A percentile compares a stretch with the other conserved stretches of the same genome.
These are phyloP conservation scores for Dioscorea alata DNA, from an alignment of 106 monocot genomes.

Conservation along the genomic window DNA sequence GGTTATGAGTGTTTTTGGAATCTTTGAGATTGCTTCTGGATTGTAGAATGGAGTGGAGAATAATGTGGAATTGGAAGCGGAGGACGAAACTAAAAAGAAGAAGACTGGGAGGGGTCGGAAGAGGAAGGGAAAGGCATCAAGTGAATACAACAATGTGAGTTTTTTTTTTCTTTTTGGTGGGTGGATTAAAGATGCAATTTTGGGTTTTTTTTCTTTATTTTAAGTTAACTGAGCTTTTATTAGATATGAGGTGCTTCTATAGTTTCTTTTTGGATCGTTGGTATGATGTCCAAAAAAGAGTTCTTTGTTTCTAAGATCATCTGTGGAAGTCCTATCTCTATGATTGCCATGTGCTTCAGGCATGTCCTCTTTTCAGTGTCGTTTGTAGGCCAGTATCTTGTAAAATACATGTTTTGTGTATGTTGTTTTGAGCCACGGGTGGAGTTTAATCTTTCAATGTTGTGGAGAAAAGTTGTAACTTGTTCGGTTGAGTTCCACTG, in stretches of 20 bases:
- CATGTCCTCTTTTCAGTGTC: no score
- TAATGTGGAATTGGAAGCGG: constrained; percentile 23
- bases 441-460: no score
- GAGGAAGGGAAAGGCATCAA: constrained; percentile 43
- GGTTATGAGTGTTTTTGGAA: neutral
- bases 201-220: no score
- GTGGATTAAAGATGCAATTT: neutral
- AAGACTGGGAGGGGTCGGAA: constrained; percentile 56
- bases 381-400: no score
- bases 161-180: neutral
- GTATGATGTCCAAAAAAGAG: neutral
- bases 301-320: neutral
- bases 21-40: constrained; percentile 3
- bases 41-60: constrained; percentile 32
- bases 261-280: neutral
- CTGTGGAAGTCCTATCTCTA: no score
- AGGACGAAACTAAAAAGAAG: constrained; percentile 25
- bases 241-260: neutral
- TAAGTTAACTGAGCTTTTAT: no score
- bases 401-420: no score
- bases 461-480: no score
- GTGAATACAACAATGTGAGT: constrained; percentile 54
- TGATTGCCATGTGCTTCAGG: no score
- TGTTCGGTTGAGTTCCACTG: no score
- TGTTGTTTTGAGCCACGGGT: no score